These are phyloP conservation scores for Planoprotostelium fungivorum DNA, from an alignment of 78 protist genomes.

Conservation along the genomic window DNA sequence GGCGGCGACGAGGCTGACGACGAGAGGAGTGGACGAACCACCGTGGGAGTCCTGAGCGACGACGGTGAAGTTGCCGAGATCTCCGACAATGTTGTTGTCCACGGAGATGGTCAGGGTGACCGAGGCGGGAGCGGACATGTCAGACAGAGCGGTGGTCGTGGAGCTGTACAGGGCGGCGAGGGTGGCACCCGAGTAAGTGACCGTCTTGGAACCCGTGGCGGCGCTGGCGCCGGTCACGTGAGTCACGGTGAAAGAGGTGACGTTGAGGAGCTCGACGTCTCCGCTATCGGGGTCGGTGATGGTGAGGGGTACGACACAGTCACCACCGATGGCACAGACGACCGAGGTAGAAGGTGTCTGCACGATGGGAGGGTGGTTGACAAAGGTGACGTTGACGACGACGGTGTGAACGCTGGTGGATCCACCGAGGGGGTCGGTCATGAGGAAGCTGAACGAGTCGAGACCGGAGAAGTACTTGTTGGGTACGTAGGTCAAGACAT, in stretches of 20 bases:
- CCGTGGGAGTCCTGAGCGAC: background rate
- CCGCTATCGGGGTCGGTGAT: background rate
- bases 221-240: background rate
- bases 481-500: background rate
- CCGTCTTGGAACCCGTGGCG: background rate
- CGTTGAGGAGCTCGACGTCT: background rate
- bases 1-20: background rate
- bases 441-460: background rate
- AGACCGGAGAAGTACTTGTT: background rate
- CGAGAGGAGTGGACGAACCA: background rate
- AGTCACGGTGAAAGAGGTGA: background rate
- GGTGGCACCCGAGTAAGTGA: background rate
- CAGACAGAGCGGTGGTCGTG: background rate
- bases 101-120: background rate
- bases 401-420: background rate
- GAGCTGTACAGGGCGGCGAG: background rate
- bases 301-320: background rate
- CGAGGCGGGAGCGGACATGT: background rate
- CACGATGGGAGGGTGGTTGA: background rate
- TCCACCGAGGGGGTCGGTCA: background rate
- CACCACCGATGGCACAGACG: background rate
- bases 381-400: background rate
- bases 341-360: background rate
- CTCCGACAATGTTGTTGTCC: background rate
- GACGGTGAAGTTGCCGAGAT: background rate